phyloP scores from a whole-genome alignment of 176 grass and related monocot species.

The Raddia distichophylla region DNA sequence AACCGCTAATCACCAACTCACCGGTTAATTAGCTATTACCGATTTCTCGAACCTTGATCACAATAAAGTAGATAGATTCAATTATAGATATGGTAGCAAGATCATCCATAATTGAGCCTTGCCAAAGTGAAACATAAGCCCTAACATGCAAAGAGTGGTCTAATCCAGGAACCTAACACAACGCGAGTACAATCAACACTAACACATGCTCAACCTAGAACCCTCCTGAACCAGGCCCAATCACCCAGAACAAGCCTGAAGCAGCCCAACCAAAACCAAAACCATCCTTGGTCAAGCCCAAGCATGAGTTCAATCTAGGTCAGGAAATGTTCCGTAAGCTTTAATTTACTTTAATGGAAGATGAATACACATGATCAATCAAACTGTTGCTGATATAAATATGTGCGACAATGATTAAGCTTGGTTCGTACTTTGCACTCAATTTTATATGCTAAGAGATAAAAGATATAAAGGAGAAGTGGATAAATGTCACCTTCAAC shows the following conservation, averaged over 20 bases:
- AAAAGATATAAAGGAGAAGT: slow-evolving; percentile 4
- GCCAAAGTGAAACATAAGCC: background rate
- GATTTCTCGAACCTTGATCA: no score
- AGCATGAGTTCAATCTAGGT: background rate
- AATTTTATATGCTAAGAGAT: background rate
- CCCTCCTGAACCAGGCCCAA: background rate
- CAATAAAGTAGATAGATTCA: background rate
- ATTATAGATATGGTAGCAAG: slow-evolving; percentile 5
- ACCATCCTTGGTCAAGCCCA: background rate
- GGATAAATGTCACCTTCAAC: background rate
- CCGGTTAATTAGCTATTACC: no score
- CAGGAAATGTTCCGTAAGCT: background rate
- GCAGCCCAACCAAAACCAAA: slow-evolving; percentile 4
- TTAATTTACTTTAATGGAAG: background rate
- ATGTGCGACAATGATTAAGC: background rate
- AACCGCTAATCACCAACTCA: no score
- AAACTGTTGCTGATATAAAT: background rate
- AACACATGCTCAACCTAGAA: background rate
- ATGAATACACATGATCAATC: slow-evolving; percentile 3
- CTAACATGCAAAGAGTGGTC: background rate
- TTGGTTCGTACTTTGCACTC: background rate
- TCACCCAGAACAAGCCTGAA: background rate
- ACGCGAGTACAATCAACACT: background rate
- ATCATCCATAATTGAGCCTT: background rate
- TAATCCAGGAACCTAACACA: background rate